Base-by-base conservation (phyloP, 306 rosid species). In the Corylus americana region DNA sequence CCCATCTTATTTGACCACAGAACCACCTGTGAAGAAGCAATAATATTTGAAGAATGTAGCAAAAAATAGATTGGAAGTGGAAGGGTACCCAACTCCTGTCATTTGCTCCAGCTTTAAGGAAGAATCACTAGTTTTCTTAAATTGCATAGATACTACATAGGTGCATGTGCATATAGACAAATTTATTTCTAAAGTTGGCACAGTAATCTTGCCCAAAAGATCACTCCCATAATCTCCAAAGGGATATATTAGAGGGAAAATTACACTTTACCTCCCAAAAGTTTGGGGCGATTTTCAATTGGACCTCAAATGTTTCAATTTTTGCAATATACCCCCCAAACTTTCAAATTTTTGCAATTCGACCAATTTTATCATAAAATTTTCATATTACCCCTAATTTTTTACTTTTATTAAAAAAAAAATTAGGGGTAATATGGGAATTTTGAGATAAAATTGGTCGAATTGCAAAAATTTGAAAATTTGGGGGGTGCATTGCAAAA, bases 91-190 rank as follows among this genome's bases (percentile, higher is more conserved):
- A 16, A 16, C 35, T 68, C 51, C 51, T 18, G 14, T 44, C 9
- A 42, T 68, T 68, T 68, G 72, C 72, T 42, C 51, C 49, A 68
- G 72, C 29, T 42, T 42, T 68, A 8, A 44, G 48, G 12, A 67
- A 1, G 4, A 35, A 37, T 14, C 10, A 35, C 17, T 14, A 45
- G 4, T 20, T 68, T 68, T 68, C 48, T n/a, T 11, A 1, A 37
- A 67, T 68, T 1, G 71, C 48, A 42, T n/a, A 8, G 6, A 18
- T 5, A 68, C 12, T 42, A 44, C 51, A 68, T 39, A 39, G 11
- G 72, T 18, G 27, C 48, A 11, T 25, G 11, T 27, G 3, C 14
- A 53, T 4, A 53, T 53, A 53, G 58, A 13, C 44, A 6, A 1
- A 42, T 42, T 42, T 42, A 42, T 54, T 59, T 25, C 10, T 17